Base-by-base conservation (phyloP, 495 filamentous ascomycete species). In the Penicillium verhagenii region DNA sequence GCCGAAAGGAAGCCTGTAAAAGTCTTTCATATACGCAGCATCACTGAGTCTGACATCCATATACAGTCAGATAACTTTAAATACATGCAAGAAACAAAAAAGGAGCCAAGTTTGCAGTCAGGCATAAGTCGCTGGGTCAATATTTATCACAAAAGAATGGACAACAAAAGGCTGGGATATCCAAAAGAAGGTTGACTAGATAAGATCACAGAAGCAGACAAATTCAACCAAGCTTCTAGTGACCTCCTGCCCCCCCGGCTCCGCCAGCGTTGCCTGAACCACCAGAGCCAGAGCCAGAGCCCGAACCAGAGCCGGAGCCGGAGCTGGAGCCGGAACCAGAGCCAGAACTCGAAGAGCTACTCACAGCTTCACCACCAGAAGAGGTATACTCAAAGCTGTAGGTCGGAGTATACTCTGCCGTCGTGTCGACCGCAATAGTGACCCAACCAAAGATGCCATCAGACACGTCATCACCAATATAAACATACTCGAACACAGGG, bases 401-500 rank as follows among this genome's bases (percentile, higher is more conserved):
- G 14, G 14, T 45, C 13, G 42, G 21, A 14, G 21, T 24, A 18
- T 45, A 45, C 20, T 26, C 23, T 13, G 42, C 42, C 23, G 42
- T 25, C 14, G 23, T 26, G 14, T 45, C 23, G 6, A 45, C 42
- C 1, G 21, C 42, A 24, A 45, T 24, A 4, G 42, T 45, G n/a
- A 45, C 8, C 42, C 42, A 45, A 23, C 42, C 42, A 24, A 45
- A 25, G 11, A 45, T 25, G 4, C 42, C 42, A 16, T 81, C 80
- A 6, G 57, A 55, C 4, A 83, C 51, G 18, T 44, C 60, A 35
- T 78, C 74, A 13, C 80, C 80, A 10, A 86, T 75, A 31, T 67
- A 66, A 13, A 75, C 69, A 55, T 79, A 84, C 52, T 82, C 70
- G 42, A 80, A 64, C 47, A 83, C 73, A 23, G 83, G 81, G 62